phyloP scores from a whole-genome alignment of 768 basidiomycete species.

The Epithele typhae region DNA sequence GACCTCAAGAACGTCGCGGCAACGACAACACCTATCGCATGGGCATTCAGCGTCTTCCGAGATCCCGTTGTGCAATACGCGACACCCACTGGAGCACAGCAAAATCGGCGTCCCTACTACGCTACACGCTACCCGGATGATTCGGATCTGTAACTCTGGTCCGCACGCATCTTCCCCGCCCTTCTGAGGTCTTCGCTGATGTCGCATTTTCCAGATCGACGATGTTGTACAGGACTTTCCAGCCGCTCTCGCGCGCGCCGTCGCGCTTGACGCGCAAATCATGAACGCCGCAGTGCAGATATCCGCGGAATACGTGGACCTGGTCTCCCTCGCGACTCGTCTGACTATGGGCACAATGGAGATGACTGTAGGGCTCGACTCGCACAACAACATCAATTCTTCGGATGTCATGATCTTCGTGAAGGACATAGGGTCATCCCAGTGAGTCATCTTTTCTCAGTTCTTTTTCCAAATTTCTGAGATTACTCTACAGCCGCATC shows the following conservation, averaged over 20 bases:
- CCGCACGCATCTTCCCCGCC: neutral
- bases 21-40: constrained; percentile 17
- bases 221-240: constrained; percentile 16
- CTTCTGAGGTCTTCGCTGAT: neutral
- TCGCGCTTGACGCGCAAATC: constrained; percentile 17
- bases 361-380: constrained; percentile 18
- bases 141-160: neutral
- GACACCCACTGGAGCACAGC: neutral
- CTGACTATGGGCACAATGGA: constrained; percentile 22
- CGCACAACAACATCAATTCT: constrained; percentile 14
- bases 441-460: neutral
- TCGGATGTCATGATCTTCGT: constrained; percentile 2
- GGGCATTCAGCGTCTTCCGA: constrained; percentile 21
- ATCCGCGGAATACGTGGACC: constrained; percentile 16
- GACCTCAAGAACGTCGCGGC: constrained; percentile 19
- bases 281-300: constrained; percentile 9
- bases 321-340: constrained; percentile 21
- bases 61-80: constrained; percentile 22
- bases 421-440: neutral
- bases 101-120: constrained; percentile 14
- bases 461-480: neutral
- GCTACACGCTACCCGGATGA: neutral
- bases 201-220: constrained; percentile 6
- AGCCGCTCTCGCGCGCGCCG: constrained; percentile 13
- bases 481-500: constrained; percentile 11